Percentiles rank a stretch among this genome's conserved stretches.
Conservation (phyloP, 257 asterid genomes). For the Anisodus acutangulus region DNA sequence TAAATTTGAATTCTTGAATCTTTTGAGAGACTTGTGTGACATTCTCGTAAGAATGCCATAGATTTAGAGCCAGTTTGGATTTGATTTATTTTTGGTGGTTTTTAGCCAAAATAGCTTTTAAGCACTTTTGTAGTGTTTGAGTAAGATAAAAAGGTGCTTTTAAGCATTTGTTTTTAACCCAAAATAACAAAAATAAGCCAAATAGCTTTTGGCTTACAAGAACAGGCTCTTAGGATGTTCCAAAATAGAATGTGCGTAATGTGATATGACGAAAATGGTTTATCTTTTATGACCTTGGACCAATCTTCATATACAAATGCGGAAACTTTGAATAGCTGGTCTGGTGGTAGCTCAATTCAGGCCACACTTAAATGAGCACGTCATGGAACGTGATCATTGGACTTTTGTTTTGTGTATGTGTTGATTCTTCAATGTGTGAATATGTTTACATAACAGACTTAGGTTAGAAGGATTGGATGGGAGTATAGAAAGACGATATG, state of each 20-base stretch:
- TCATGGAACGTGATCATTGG: background rate
- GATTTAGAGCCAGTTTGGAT: background rate
- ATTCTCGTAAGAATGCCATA: constrained; percentile 8
- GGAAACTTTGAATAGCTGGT: background rate
- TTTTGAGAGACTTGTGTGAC: background rate
- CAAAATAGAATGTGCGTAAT: background rate
- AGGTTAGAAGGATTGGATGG: constrained; percentile 20
- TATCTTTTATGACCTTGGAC: background rate
- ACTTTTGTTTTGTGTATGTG: background rate
- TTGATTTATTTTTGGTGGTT: no score
- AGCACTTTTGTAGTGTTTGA: no score
- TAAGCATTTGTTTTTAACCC: no score
- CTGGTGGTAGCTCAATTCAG: constrained; percentile 18
- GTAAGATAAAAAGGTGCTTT: no score
- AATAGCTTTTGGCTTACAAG: no score
- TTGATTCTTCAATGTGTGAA: background rate
- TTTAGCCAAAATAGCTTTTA: no score
- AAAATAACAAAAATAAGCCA: no score
- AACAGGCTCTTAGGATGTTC: background rate
- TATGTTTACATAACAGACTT: background rate
- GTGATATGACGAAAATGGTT: background rate
- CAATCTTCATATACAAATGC: background rate
- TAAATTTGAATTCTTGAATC: background rate
- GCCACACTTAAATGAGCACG: background rate
- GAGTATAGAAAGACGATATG: constrained; percentile 9